Base-by-base conservation (phyloP, 768 basidiomycete species). In the Hericium rajendrae region DNA sequence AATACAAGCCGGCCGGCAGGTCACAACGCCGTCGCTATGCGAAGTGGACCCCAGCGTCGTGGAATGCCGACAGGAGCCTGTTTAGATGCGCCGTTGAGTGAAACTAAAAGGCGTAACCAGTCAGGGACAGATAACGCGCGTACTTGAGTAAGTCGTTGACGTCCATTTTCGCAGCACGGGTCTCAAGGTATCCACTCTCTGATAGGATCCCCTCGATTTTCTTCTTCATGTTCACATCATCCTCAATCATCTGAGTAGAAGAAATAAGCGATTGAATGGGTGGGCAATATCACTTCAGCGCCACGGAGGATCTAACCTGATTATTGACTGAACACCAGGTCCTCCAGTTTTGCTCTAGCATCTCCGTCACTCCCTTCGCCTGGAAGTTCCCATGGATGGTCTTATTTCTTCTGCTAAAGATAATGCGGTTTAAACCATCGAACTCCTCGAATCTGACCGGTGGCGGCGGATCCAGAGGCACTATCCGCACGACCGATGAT, bases 401-500 rank as follows among this genome's bases (percentile, higher is more conserved):
- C 73, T 97, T 97, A 69, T 98, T 97, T 63, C 88, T 80, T 59
- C 95, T 75, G 32, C 84, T 84, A 68, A 98, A 98, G 40, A 97
- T 73, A 56, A 98, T 93, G 48, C 97, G 79, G 50, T 84, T 90
- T 61, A 99, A 76, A 1, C 97, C 97, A 68, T 99, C 97, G 67
- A 97, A 98, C 71, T 99, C 97, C 66, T 94, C 94, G 62, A 98
- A 99, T 68, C 85, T 84, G 59, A 99, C 82, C 0, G 94, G 93
- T 1, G 97, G 97, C 0, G 97, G 97, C 4, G 97, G 97, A 67
- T 98, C 93, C 51, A 88, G 77, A 2, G 95, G 97, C 5, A 85
- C 89, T 58, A 99, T 77, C 54, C 97, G 83, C 39, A 99, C 84
- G 60, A 99, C 97, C 20, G 84, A 86, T 26, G 86, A 89, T 71